A percentile compares a stretch with the other conserved stretches of the same genome.
Conservation (phyloP, 2,329 filamentous ascomycete species). For the Chaetomiaceae sp. region DNA sequence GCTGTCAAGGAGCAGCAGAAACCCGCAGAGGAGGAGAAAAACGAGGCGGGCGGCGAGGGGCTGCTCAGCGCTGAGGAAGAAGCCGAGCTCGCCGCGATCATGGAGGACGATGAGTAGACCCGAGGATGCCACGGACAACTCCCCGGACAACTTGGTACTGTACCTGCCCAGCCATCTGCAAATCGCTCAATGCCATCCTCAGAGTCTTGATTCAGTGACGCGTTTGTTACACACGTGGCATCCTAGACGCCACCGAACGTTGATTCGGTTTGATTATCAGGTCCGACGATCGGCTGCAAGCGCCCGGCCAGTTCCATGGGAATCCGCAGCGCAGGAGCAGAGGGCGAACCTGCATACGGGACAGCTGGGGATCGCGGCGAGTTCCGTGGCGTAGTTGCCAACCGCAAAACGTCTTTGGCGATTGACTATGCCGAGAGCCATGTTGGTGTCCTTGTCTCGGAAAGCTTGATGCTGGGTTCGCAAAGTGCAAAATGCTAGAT, state of each 20-base stretch:
- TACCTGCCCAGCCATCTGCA: not conserved
- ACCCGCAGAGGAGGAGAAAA: constrained; percentile 47
- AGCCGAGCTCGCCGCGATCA: constrained; percentile 79
- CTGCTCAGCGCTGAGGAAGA: constrained; percentile 85
- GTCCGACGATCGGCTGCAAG: constrained; percentile 13
- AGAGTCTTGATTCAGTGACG: not conserved
- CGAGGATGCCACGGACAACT: not conserved
- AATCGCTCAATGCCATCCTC: too few species aligned
- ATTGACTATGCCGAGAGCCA: not conserved
- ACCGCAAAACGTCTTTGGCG: not conserved
- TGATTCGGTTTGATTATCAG: constrained; percentile 23
- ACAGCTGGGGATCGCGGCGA: not conserved
- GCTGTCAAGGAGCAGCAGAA: constrained; percentile 47
- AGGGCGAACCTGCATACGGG: not conserved
- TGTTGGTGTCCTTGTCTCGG: not conserved
- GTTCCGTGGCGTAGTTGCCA: too few species aligned
- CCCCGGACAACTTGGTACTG: too few species aligned
- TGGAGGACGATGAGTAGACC: constrained; percentile 57
- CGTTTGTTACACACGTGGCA: constrained; percentile 15
- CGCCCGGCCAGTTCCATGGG: constrained; percentile 16
- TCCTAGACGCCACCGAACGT: constrained; percentile 8
- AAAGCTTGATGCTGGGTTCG: not conserved
- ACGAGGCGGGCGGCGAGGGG: constrained; percentile 40
- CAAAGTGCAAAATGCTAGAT: not conserved
- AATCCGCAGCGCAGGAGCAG: not conserved